Base-by-base conservation (phyloP, 768 basidiomycete species). In the Macrolepiota albuminosa region DNA sequence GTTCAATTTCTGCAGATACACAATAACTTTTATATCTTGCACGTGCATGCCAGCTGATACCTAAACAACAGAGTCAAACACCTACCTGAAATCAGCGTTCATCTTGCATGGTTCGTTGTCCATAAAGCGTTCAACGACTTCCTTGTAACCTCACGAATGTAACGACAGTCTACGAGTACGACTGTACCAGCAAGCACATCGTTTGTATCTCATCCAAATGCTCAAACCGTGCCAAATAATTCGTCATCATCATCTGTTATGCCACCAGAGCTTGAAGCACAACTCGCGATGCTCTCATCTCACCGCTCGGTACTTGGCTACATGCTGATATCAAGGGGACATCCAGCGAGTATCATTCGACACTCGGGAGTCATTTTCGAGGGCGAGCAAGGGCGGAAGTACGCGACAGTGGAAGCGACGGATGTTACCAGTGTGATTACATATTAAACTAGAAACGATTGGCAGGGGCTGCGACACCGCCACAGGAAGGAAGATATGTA, bases 261-360 rank as follows among this genome's bases (percentile, higher is more conserved):
- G 73, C 80, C 88, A 13, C 85, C 89, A n/a, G 92, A 93, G 67
- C 84, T 95, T 52, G 93, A 94, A 70, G 39, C 87, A 63, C 94
- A 88, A 0, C 80, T 95, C 13, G 72, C 86, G 0, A 73, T 88
- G 62, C 79, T 96, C 55, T 87, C 91, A 1, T 81, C 89, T 5
- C 90, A 95, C 68, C 83, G 91, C 18, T 88, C 91, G 21, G 93
- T 95, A 4, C 82, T 93, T 6, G 93, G 94, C 1, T 95, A 95
- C 70, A 81, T 96, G 67, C 82, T 95, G 0, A 78, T 95, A 36
- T 88, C 91, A 3, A 81, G 92, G 14, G 82, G 85, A 0, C 81
- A 82, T 49, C 87, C 86, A 6, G 81, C 84, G 21, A 85, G 86
- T 65, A 93, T 97, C 63, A 88, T 97, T 66, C 81, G 91, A 36